These are phyloP conservation scores for Nicotiana tomentosiformis DNA, from an alignment of 257 asterid genomes.

Conservation along the genomic window DNA sequence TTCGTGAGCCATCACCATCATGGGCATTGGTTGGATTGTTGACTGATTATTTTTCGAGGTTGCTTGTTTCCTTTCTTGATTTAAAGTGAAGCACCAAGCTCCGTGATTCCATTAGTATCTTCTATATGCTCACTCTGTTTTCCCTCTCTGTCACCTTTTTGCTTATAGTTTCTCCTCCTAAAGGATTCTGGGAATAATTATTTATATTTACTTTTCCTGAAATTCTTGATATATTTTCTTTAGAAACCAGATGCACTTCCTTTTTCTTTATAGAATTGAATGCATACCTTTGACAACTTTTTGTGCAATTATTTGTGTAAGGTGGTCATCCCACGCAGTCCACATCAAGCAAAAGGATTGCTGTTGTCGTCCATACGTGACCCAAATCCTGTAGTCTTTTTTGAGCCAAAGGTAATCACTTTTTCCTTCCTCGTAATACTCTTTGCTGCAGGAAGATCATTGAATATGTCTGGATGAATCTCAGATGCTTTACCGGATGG, in stretches of 20 bases:
- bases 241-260: background rate
- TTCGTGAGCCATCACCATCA: background rate
- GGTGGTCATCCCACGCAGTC: slow-evolving; percentile 99
- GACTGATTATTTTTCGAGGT: background rate
- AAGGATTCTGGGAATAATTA: background rate
- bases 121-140: background rate
- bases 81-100: background rate
- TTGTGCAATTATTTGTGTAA: slow-evolving; percentile 15
- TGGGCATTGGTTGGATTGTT: background rate
- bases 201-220: background rate
- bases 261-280: background rate
- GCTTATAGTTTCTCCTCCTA: background rate
- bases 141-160: background rate
- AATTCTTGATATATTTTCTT: background rate
- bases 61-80: background rate
- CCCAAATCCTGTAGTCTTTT: slow-evolving; percentile 90
- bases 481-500: slow-evolving; percentile 94
- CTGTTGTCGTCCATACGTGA: slow-evolving; percentile 78
- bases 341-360: slow-evolving; percentile 88
- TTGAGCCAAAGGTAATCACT: slow-evolving; percentile 77
- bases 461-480: background rate
- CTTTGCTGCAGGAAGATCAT: background rate
- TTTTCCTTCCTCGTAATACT: background rate
- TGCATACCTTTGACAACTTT: background rate
- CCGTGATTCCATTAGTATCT: background rate